A percentile compares a stretch with the other conserved stretches of the same genome.
These are phyloP conservation scores for Spathaspora sp. DNA, from an alignment of 805 yeast genomes.

Conservation along the genomic window DNA sequence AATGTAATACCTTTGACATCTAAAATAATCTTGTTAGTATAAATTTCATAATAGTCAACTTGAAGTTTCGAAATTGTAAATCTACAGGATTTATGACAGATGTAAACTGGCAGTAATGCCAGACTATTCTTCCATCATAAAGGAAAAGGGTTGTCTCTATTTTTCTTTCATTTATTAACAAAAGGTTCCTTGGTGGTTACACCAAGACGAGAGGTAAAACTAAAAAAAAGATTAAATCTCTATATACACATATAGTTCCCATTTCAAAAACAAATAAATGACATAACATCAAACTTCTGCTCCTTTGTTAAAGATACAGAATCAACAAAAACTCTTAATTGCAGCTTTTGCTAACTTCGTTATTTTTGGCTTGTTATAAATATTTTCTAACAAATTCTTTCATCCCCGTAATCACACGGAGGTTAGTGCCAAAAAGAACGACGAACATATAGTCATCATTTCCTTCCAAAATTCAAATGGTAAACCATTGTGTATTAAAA, in stretches of 20 bases:
- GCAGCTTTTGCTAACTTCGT: background rate
- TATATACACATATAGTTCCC: constrained; percentile 6
- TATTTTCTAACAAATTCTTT: background rate
- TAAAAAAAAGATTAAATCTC: background rate
- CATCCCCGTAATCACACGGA: background rate
- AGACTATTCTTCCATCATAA: background rate
- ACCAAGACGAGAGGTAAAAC: background rate
- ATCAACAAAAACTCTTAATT: background rate
- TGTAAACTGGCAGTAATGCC: background rate
- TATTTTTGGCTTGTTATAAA: background rate
- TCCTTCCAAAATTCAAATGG: background rate
- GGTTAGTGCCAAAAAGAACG: background rate
- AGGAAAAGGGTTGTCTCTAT: background rate
- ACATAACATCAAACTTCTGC: background rate
- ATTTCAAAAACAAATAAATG: background rate
- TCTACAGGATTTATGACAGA: background rate
- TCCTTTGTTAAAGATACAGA: background rate
- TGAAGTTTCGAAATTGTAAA: background rate
- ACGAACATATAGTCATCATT: background rate
- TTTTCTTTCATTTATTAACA: constrained; percentile 4
- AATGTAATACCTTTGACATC: constrained; percentile 96
- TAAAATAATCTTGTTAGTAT: constrained; percentile 39
- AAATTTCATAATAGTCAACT: background rate
- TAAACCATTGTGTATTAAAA: background rate
- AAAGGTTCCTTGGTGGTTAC: background rate